These are phyloP conservation scores for Exophiala spinifera DNA, from an alignment of 2,329 filamentous ascomycete genomes.

Conservation along the genomic window DNA sequence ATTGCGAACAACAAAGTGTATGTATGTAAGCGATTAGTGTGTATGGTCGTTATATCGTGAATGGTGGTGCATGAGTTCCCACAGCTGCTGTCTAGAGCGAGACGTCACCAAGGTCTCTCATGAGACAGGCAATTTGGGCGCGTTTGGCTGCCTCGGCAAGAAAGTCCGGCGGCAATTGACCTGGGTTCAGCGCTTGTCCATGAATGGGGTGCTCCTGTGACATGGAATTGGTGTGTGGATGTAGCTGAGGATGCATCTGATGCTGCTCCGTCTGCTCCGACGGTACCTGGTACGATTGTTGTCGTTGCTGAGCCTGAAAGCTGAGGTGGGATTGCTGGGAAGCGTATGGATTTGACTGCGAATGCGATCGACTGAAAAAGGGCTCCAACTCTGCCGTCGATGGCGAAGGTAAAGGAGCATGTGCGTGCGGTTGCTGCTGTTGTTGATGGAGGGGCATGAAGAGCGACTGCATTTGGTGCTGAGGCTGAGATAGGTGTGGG, in stretches of 20 bases:
- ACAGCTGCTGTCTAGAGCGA: slow-evolving; percentile 43
- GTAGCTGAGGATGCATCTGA: slow-evolving; percentile 23
- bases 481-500: slow-evolving; percentile 19
- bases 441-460: slow-evolving; percentile 24
- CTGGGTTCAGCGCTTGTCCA: slow-evolving; percentile 26
- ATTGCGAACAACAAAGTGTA: not conserved
- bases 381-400: slow-evolving; percentile 25
- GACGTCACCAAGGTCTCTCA: slow-evolving; percentile 78
- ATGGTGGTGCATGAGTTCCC: too few species aligned
- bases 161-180: slow-evolving; percentile 72
- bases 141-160: slow-evolving; percentile 90
- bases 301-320: slow-evolving; percentile 12
- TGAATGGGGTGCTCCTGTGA: slow-evolving; percentile 26
- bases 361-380: slow-evolving; percentile 24
- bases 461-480: slow-evolving; percentile 23
- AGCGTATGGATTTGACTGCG: slow-evolving; percentile 22
- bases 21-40: too few species aligned
- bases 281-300: slow-evolving; percentile 19
- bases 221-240: slow-evolving; percentile 29
- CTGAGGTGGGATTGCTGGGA: slow-evolving; percentile 19
- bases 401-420: slow-evolving; percentile 29
- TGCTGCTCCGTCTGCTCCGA: slow-evolving; percentile 18
- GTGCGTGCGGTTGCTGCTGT: slow-evolving; percentile 17
- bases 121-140: slow-evolving; percentile 83
- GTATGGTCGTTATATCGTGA: too few species aligned